Evolutionary conservation across 805 yeast species (phyloP).

Genomic region (Nakazawaea ernobii): DNA sequence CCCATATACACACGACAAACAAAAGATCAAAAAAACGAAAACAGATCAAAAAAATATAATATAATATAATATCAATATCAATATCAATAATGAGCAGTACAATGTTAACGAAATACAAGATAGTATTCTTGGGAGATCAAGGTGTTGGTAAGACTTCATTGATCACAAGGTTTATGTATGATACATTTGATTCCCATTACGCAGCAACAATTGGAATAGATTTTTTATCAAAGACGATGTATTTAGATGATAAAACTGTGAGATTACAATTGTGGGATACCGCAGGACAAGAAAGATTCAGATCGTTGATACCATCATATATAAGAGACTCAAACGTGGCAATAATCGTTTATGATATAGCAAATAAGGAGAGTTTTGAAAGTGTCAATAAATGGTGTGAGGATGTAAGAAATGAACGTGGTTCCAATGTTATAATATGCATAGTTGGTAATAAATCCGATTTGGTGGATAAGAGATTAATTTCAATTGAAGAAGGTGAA

Average conservation of each 20-base stretch:
- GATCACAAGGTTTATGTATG: conserved; percentile 97
- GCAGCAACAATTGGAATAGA: conserved; percentile 97
- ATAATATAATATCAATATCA: no score
- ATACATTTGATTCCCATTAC: conserved; percentile 92
- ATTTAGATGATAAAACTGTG: conserved; percentile 91
- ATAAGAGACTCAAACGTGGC: conserved; percentile 98
- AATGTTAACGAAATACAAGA: conserved; percentile 66
- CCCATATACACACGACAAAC: not conserved
- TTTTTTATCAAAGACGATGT: conserved; percentile 88
- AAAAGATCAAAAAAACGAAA: not conserved
- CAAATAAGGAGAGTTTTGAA: conserved; percentile 78
- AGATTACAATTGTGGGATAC: conserved; percentile 97
- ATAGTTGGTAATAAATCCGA: conserved; percentile 92
- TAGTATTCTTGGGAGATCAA: conserved; percentile 95
- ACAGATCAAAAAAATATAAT: not conserved
- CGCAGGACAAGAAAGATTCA: conserved; percentile 94
- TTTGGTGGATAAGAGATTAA: conserved; percentile 73
- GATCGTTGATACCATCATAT: conserved; percentile 91
- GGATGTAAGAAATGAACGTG: conserved; percentile 91
- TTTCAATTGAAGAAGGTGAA: conserved; percentile 80
- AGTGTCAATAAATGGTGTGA: conserved; percentile 89
- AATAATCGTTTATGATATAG: conserved; percentile 90
- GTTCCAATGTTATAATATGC: conserved; percentile 80
- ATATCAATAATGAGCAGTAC: conserved; percentile 3
- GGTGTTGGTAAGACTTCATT: conserved; percentile 96